phyloP scores from a whole-genome alignment of 345 rosid genomes.

The Boechera divaricarpa region DNA sequence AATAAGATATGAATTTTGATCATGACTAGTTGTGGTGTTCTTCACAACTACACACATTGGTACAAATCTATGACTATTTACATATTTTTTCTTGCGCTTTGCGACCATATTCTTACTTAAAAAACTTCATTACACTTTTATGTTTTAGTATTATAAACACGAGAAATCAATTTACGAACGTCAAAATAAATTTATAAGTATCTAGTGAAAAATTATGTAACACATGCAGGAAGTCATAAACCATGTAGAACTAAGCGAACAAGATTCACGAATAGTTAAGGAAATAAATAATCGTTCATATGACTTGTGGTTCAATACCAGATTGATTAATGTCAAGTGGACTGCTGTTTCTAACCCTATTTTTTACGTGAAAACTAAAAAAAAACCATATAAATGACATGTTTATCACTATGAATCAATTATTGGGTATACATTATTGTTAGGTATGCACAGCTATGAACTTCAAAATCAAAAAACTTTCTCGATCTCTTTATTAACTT shows the following conservation, averaged over 20 bases:
- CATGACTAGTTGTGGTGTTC: neutral
- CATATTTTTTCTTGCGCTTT: neutral
- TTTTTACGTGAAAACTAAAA: neutral
- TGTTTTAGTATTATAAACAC: neutral
- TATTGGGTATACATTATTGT: slow-evolving; percentile 11
- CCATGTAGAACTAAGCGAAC: slow-evolving; percentile 8
- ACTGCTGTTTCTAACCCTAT: neutral
- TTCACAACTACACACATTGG: neutral
- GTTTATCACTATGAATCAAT: neutral
- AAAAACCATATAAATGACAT: neutral
- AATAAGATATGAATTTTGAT: neutral
- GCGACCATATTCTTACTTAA: neutral
- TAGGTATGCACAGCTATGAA: slow-evolving; percentile 25
- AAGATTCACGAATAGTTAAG: neutral
- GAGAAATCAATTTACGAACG: neutral
- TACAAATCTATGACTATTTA: neutral
- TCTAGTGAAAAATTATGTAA: neutral
- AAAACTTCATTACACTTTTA: neutral
- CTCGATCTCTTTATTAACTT: neutral
- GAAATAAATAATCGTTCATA: neutral
- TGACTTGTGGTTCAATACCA: neutral
- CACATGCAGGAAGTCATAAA: slow-evolving; percentile 1
- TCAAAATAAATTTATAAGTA: neutral
- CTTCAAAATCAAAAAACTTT: neutral
- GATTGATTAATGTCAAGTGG: neutral